A percentile compares a stretch with the other conserved stretches of the same genome.
These are phyloP conservation scores for Elongisporangium anandrum DNA, from an alignment of 352 stramenopile species.

Conservation along the genomic window DNA sequence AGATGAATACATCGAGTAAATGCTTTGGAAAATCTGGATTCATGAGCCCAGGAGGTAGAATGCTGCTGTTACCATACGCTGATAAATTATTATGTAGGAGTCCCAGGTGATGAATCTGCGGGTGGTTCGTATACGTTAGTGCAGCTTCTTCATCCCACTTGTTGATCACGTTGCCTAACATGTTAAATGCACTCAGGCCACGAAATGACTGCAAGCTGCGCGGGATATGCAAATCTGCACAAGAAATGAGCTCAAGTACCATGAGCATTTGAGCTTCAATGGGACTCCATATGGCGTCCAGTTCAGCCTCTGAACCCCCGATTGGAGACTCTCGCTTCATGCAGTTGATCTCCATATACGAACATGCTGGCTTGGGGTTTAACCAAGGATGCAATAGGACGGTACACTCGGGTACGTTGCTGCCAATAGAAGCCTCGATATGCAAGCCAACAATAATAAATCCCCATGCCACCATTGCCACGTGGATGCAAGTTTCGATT, in stretches of 20 bases:
- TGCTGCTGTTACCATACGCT: not conserved
- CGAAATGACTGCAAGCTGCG: constrained; percentile 9
- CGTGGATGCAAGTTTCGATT: not conserved
- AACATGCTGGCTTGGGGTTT: constrained; percentile 7
- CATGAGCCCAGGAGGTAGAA: constrained; percentile 5
- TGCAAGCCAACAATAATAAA: constrained; percentile 3
- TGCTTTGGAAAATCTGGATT: constrained; percentile 2
- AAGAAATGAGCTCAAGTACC: constrained; percentile 19
- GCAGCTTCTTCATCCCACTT: constrained; percentile 11
- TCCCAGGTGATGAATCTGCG: constrained; percentile 12
- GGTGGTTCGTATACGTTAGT: constrained; percentile 2
- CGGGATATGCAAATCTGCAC: constrained; percentile 10
- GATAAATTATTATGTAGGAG: constrained; percentile 15
- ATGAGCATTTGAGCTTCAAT: constrained; percentile 14
- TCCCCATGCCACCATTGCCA: not conserved
- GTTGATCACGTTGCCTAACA: constrained; percentile 17
- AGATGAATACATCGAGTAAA: constrained; percentile 3
- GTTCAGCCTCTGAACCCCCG: not conserved
- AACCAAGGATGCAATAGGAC: constrained; percentile 8
- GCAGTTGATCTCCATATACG: constrained; percentile 14
- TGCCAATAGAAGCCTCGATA: not conserved
- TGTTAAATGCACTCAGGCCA: constrained; percentile 17
- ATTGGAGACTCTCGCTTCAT: constrained; percentile 15
- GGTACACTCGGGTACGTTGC: not conserved
- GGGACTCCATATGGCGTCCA: not conserved